phyloP scores from a whole-genome alignment of 2,329 filamentous ascomycete species.

The Talaromyces sp. region DNA sequence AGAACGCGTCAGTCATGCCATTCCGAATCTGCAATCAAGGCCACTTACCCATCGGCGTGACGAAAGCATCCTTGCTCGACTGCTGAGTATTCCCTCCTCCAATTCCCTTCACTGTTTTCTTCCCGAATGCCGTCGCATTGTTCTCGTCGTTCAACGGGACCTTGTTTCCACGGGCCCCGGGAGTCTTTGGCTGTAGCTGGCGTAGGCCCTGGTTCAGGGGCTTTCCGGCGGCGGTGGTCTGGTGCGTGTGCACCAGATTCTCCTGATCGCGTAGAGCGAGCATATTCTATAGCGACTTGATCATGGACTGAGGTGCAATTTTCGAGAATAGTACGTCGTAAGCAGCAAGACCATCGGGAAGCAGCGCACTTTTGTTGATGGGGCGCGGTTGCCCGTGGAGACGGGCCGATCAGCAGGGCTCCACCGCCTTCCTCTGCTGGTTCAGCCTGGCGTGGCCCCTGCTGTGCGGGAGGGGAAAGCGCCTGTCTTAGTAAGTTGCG shows the following conservation, averaged over 20 bases:
- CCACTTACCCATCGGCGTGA: slow-evolving; percentile 72
- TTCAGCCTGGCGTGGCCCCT: background rate
- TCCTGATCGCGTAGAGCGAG: slow-evolving; percentile 80
- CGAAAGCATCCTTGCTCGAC: slow-evolving; percentile 60
- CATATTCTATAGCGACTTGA: slow-evolving; percentile 46
- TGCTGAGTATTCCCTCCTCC: slow-evolving; percentile 52
- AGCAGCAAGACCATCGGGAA: slow-evolving; percentile 1
- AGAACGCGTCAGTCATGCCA: background rate
- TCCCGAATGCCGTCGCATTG: slow-evolving; percentile 55
- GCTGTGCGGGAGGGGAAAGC: background rate
- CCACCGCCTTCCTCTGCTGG: slow-evolving; percentile 5
- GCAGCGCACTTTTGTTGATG: slow-evolving; percentile 20
- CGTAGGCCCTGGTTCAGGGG: slow-evolving; percentile 61
- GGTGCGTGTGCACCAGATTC: slow-evolving; percentile 73
- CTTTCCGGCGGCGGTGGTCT: slow-evolving; percentile 66
- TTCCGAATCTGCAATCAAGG: background rate
- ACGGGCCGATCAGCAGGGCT: slow-evolving; percentile 14
- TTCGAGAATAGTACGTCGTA: too few relatives aligned
- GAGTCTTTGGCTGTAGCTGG: slow-evolving; percentile 68
- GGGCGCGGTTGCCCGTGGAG: slow-evolving; percentile 35
- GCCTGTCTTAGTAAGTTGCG: background rate
- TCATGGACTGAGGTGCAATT: background rate
- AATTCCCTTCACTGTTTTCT: slow-evolving; percentile 52
- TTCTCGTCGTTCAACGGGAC: slow-evolving; percentile 82
- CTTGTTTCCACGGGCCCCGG: slow-evolving; percentile 70